Evolutionary conservation across 768 basidiomycete genomes (phyloP), one percentile per base, ranked within the genome.

Genomic region (Mycena capillaripes): DNA sequence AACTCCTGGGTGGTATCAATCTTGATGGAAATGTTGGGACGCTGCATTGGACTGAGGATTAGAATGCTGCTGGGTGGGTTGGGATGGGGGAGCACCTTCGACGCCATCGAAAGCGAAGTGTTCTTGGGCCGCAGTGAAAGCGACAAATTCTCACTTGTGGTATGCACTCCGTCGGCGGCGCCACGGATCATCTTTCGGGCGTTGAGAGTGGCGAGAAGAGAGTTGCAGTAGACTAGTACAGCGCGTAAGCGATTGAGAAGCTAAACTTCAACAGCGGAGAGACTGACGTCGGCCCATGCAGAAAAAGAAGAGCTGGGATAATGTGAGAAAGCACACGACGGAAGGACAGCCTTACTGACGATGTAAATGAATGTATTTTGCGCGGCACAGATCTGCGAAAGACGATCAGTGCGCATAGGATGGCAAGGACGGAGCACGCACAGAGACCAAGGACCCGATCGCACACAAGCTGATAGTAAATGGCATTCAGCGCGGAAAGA

Each of bases 291-390:
- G 84, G 25, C 90, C 89, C 44, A 90, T 85, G 76, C 85, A 87
- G 72, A 90, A 91, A 78, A 88, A 92, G 79, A 91, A 92, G 2
- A 84, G 79, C n/a, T n/a, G n/a, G n/a, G n/a, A n/a, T n/a, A n/a
- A n/a, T n/a, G n/a, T n/a, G n/a, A n/a, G n/a, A n/a, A n/a, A n/a
- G n/a, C n/a, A n/a, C n/a, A n/a, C n/a, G n/a, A n/a, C n/a, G n/a
- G n/a, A n/a, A n/a, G n/a, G n/a, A n/a, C n/a, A n/a, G n/a, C n/a
- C n/a, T n/a, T n/a, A n/a, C n/a, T n/a, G n/a, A n/a, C n/a, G 55
- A 90, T 87, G 70, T 91, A 92, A 63, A 90, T 77, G 81, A 89
- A 89, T 0, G 89, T 87, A 2, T 83, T 42, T 0, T 85, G 85
- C 36, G 86, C 86, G 21, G 83, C 81, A 16, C 81, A 70, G 76